phyloP scores from a whole-genome alignment of 352 stramenopile species.

The Phytopythium montanum region DNA sequence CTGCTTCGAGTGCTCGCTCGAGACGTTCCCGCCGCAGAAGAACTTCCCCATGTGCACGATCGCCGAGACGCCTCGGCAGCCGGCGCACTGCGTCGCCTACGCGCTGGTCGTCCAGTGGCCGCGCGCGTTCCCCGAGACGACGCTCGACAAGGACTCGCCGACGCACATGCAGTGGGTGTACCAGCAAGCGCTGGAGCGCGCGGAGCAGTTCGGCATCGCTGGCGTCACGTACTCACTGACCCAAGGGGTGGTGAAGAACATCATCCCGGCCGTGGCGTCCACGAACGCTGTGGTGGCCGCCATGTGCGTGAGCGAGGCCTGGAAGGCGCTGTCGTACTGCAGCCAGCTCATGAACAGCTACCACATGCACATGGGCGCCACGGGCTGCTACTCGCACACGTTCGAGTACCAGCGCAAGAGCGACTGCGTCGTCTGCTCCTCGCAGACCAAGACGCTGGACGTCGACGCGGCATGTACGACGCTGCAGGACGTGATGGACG shows the following conservation, averaged over 20 bases:
- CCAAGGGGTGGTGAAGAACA: constrained; percentile 98
- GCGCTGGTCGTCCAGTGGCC: constrained; percentile 96
- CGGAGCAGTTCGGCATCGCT: constrained; percentile 92
- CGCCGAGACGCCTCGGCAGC: constrained; percentile 94
- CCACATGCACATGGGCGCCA: constrained; percentile 97
- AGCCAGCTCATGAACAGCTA: constrained; percentile 98
- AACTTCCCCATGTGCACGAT: constrained; percentile 98
- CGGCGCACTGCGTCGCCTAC: constrained; percentile 98
- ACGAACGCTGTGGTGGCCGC: constrained; percentile 96
- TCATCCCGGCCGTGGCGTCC: constrained; percentile 96
- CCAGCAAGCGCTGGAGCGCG: constrained; percentile 87
- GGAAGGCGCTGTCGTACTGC: constrained; percentile 96
- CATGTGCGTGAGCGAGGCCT: constrained; percentile 95
- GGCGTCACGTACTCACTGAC: constrained; percentile 97
- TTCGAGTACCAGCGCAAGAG: constrained; percentile 95
- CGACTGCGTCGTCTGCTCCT: constrained; percentile 86
- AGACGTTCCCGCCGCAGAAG: constrained; percentile 95
- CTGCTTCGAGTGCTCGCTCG: constrained; percentile 99
- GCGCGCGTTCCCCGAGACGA: constrained; percentile 92
- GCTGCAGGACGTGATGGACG: constrained; percentile 60
- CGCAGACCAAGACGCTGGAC: constrained; percentile 54
- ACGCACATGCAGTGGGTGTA: constrained; percentile 98
- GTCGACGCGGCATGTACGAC: constrained; percentile 48
- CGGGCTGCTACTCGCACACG: constrained; percentile 95
- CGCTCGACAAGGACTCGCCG: constrained; percentile 95